Conservation (phyloP, 2,329 filamentous ascomycete species). For the Fusarium tanahbumbuense region DNA sequence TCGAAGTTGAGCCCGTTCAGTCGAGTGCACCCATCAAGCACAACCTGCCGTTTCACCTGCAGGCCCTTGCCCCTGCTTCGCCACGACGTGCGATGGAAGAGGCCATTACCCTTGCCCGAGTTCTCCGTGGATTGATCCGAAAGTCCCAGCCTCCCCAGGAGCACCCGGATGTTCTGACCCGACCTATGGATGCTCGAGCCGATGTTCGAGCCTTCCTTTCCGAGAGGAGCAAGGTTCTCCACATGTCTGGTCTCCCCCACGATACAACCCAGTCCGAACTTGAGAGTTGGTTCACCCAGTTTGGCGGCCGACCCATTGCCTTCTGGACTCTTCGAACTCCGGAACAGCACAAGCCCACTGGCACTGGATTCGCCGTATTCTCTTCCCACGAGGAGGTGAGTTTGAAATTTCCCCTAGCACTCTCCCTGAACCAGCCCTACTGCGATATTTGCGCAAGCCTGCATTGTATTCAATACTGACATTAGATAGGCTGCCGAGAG, state of each 20-base stretch:
- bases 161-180: slow-evolving; percentile 92
- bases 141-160: slow-evolving; percentile 96
- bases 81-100: slow-evolving; percentile 98
- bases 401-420: slow-evolving; percentile 31
- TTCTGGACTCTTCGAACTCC: slow-evolving; percentile 99
- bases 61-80: slow-evolving; percentile 93
- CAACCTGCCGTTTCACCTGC: slow-evolving; percentile 96
- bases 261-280: slow-evolving; percentile 98
- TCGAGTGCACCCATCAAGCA: slow-evolving; percentile 98
- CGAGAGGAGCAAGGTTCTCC: slow-evolving; percentile 96
- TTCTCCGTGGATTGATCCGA: slow-evolving; percentile 90
- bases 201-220: slow-evolving; percentile 96
- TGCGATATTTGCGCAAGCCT: not conserved
- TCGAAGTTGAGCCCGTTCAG: slow-evolving; percentile 97
- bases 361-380: slow-evolving; percentile 97
- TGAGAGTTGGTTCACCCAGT: slow-evolving; percentile 99
- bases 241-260: slow-evolving; percentile 96
- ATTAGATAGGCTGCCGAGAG: slow-evolving; percentile 85
- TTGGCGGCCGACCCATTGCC: slow-evolving; percentile 95
- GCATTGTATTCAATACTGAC: slow-evolving; percentile 20
- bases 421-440: not conserved
- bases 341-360: slow-evolving; percentile 99
- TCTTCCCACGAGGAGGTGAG: slow-evolving; percentile 98
- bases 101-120: slow-evolving; percentile 91
- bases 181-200: slow-evolving; percentile 95